These are phyloP conservation scores for Pichia gijzeniarum DNA, from an alignment of 805 yeast species.

Conservation along the genomic window DNA sequence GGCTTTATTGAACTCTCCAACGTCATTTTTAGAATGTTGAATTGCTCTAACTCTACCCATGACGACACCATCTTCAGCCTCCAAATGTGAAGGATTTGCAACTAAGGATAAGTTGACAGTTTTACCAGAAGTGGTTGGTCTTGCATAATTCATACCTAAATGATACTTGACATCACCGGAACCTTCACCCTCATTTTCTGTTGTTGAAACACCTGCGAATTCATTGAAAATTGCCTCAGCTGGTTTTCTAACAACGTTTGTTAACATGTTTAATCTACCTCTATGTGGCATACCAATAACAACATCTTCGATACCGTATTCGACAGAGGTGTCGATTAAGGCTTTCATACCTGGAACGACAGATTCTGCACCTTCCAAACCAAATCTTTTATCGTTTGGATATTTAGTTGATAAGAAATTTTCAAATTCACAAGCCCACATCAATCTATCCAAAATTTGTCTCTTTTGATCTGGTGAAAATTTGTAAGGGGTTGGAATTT, in stretches of 20 bases:
- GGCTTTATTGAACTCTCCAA: constrained; percentile 78
- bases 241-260: constrained; percentile 97
- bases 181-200: constrained; percentile 95
- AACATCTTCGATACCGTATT: constrained; percentile 87
- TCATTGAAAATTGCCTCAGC: constrained; percentile 96
- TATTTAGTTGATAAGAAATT: constrained; percentile 87
- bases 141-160: constrained; percentile 97
- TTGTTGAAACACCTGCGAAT: constrained; percentile 77
- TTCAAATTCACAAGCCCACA: constrained; percentile 96
- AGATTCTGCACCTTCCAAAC: constrained; percentile 97
- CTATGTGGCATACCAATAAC: constrained; percentile 99
- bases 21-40: constrained; percentile 84
- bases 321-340: constrained; percentile 87
- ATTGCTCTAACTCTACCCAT: constrained; percentile 96
- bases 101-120: constrained; percentile 91
- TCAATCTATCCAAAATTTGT: constrained; percentile 90
- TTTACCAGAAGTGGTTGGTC: constrained; percentile 98
- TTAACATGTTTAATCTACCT: constrained; percentile 96
- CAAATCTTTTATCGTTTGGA: constrained; percentile 98
- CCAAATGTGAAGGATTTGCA: constrained; percentile 98
- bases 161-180: constrained; percentile 99
- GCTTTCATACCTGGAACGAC: constrained; percentile 97
- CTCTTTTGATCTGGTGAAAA: constrained; percentile 86
- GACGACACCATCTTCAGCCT: constrained; percentile 98
- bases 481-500: constrained; percentile 81